Percentiles rank a stretch among this genome's conserved stretches.
Evolutionary conservation across 257 asterid genomes (phyloP).

Genomic region (Jasminum sambac): DNA sequence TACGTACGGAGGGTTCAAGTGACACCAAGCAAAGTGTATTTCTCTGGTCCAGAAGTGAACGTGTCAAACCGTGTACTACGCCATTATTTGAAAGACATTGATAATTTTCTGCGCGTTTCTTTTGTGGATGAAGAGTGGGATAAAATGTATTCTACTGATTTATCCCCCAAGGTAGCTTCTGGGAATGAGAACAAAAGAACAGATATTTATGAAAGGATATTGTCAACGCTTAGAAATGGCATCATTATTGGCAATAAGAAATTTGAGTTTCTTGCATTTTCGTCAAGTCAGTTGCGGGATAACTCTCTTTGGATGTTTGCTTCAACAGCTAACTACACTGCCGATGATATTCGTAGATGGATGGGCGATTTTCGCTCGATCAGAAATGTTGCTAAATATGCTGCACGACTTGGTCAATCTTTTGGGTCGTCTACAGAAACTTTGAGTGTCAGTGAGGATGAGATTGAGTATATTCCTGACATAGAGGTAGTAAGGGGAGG

Average conservation of each 20-base stretch:
- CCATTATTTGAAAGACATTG: slow-evolving; percentile 43
- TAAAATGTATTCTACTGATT: slow-evolving; percentile 60
- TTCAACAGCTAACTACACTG: slow-evolving; percentile 39
- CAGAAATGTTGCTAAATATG: slow-evolving; percentile 81
- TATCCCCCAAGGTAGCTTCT: slow-evolving; percentile 40
- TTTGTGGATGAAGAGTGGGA: slow-evolving; percentile 92
- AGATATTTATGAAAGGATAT: slow-evolving; percentile 58
- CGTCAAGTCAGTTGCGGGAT: slow-evolving; percentile 86
- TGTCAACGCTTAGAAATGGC: slow-evolving; percentile 62
- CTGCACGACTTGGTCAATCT: slow-evolving; percentile 99
- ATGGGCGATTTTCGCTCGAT: slow-evolving; percentile 79
- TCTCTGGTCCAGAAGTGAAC: slow-evolving; percentile 78
- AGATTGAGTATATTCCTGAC: slow-evolving; percentile 56
- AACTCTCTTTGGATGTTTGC: slow-evolving; percentile 96
- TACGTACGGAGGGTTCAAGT: slow-evolving; percentile 81
- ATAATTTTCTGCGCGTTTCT: slow-evolving; percentile 84
- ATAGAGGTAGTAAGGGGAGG: slow-evolving; percentile 25
- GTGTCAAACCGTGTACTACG: slow-evolving; percentile 85
- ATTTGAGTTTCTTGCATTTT: slow-evolving; percentile 89
- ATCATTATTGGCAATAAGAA: slow-evolving; percentile 65
- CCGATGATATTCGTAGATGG: slow-evolving; percentile 67
- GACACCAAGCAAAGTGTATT: slow-evolving; percentile 82
- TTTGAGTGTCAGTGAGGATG: slow-evolving; percentile 44
- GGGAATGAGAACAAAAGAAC: slow-evolving; percentile 43
- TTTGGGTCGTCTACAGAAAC: slow-evolving; percentile 88